A percentile compares a stretch with the other conserved stretches of the same genome.
Evolutionary conservation across 148 eudicot species (phyloP).

Genomic region (Limonium bicolor): DNA sequence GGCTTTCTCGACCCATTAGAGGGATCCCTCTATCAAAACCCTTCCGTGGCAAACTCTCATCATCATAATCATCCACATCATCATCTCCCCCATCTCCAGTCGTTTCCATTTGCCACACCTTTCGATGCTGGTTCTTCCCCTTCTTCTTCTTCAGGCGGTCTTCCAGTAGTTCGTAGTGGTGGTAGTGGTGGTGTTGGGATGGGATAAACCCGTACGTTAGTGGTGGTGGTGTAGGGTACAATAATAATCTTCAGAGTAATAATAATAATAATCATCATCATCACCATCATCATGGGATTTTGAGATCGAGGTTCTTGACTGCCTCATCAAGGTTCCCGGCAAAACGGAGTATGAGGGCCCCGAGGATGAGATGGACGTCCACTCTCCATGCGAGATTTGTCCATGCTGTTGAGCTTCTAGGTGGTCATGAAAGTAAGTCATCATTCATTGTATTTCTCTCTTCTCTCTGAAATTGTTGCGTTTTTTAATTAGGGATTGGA

Average conservation of each 20-base stretch:
- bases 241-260: constrained; percentile 8
- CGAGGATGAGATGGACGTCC: constrained; percentile 18
- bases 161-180: background rate
- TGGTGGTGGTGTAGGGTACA: background rate
- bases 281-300: constrained; percentile 29
- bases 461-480: too few species aligned
- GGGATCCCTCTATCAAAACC: constrained; percentile 88
- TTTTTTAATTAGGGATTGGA: background rate
- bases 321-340: constrained; percentile 59
- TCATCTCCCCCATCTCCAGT: background rate
- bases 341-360: constrained; percentile 21
- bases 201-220: background rate
- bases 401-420: constrained; percentile 18
- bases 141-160: background rate
- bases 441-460: background rate
- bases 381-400: constrained; percentile 17
- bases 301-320: constrained; percentile 46
- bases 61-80: background rate
- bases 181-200: constrained; percentile 3
- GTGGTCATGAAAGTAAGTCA: constrained; percentile 21
- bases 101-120: constrained; percentile 34
- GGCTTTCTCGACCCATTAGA: constrained; percentile 65
- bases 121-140: constrained; percentile 2
- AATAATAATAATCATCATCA: constrained; percentile 4
- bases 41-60: constrained; percentile 7